Conservation (phyloP, 805 yeast species). For the Kazachstania kunashirensis region DNA sequence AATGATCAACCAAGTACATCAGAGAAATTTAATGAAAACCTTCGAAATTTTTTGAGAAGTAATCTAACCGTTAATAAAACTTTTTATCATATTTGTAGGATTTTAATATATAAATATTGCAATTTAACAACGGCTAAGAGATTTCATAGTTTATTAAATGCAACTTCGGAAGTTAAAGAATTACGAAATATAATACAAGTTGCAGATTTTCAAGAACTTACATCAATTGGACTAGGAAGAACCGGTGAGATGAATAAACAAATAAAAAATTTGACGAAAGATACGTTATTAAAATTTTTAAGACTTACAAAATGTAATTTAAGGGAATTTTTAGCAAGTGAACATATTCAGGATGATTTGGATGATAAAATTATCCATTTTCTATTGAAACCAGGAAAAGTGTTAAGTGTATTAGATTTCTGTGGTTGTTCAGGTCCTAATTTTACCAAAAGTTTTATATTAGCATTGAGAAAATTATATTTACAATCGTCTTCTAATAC, state of each 20-base stretch:
- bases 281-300: slow-evolving; percentile 58
- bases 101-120: slow-evolving; percentile 56
- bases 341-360: slow-evolving; percentile 76
- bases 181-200: slow-evolving; percentile 54
- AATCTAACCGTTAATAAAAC: slow-evolving; percentile 48
- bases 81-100: slow-evolving; percentile 47
- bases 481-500: slow-evolving; percentile 1
- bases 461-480: slow-evolving; percentile 22
- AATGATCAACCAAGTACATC: slow-evolving; percentile 44
- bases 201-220: slow-evolving; percentile 80
- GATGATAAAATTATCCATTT: slow-evolving; percentile 37
- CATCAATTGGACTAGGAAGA: slow-evolving; percentile 82
- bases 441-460: slow-evolving; percentile 51
- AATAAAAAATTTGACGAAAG: slow-evolving; percentile 78
- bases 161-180: slow-evolving; percentile 38
- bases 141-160: slow-evolving; percentile 58
- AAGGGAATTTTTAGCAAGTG: slow-evolving; percentile 72
- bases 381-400: slow-evolving; percentile 25
- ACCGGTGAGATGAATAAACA: slow-evolving; percentile 84
- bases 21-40: slow-evolving; percentile 34
- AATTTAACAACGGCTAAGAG: slow-evolving; percentile 72
- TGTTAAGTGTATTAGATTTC: slow-evolving; percentile 64
- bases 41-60: slow-evolving; percentile 42
- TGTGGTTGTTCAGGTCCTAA: slow-evolving; percentile 72
- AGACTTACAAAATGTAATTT: slow-evolving; percentile 50